A percentile compares a stretch with the other conserved stretches of the same genome.
These are phyloP conservation scores for Hygrocybe punicea DNA, from an alignment of 768 basidiomycete species.

Conservation along the genomic window DNA sequence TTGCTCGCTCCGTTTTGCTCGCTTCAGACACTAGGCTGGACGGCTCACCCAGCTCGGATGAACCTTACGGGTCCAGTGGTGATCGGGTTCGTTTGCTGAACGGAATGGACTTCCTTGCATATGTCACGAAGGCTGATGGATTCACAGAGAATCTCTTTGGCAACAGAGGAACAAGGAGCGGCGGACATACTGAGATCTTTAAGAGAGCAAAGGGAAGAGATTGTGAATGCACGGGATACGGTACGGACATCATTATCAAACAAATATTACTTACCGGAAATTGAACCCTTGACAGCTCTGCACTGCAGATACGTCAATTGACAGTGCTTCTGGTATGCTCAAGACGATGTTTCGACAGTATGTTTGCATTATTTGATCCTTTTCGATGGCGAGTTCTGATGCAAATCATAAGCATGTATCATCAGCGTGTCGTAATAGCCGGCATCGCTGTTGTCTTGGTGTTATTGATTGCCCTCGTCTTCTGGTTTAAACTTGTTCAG, in stretches of 20 bases:
- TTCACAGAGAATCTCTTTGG: conserved; percentile 86
- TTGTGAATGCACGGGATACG: conserved; percentile 87
- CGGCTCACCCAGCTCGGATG: conserved; percentile 56
- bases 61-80: conserved; percentile 67
- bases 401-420: conserved; percentile 78
- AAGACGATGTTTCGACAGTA: conserved; percentile 96
- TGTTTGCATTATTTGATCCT: conserved; percentile 25
- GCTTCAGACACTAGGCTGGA: conserved; percentile 35
- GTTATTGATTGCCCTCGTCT: conserved; percentile 73
- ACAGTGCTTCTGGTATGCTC: conserved; percentile 85
- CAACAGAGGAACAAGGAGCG: conserved; percentile 95
- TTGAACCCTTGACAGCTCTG: conserved; percentile 53
- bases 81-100: conserved; percentile 78
- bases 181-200: conserved; percentile 87
- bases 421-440: conserved; percentile 85
- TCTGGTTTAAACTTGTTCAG: conserved; percentile 44
- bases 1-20: conserved; percentile 75
- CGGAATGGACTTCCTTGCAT: conserved; percentile 74
- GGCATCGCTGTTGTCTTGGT: conserved; percentile 83
- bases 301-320: conserved; percentile 86
- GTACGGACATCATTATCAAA: conserved; percentile 47
- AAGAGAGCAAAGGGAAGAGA: conserved; percentile 85
- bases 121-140: conserved; percentile 79
- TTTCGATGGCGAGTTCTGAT: conserved; percentile 26
- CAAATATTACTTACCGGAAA: not conserved